A percentile compares a stretch with the other conserved stretches of the same genome.
These are phyloP conservation scores for Nakaseomyces delphensis DNA, from an alignment of 1,139 yeast genomes.

Conservation along the genomic window DNA sequence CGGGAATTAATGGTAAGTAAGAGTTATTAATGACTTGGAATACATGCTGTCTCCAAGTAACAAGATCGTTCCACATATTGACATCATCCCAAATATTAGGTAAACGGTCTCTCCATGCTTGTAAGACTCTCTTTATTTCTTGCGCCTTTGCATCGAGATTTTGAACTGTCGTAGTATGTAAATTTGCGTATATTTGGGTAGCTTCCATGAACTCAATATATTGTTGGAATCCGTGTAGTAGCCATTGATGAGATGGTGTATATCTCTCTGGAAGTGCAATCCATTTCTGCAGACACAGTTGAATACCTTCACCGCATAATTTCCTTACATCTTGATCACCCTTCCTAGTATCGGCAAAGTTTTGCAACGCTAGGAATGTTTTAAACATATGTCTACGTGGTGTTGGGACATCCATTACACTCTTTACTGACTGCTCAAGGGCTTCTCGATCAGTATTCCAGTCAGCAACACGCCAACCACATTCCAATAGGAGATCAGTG, in stretches of 20 bases:
- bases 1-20: conserved; percentile 86
- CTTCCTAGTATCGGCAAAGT: conserved; percentile 84
- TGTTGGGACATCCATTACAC: conserved; percentile 97
- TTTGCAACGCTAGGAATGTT: conserved; percentile 86
- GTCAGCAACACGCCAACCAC: conserved; percentile 99
- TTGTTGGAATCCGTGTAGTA: conserved; percentile 92
- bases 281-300: conserved; percentile 88
- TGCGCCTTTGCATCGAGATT: conserved; percentile 88
- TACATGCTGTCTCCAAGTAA: conserved; percentile 98
- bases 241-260: conserved; percentile 79
- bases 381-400: conserved; percentile 94
- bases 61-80: conserved; percentile 93
- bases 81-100: conserved; percentile 98
- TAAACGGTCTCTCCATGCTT: conserved; percentile 95
- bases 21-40: conserved; percentile 94
- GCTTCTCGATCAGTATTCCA: conserved; percentile 97
- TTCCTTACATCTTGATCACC: conserved; percentile 71
- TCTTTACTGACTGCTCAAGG: conserved; percentile 84
- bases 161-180: conserved; percentile 84
- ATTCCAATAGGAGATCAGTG: conserved; percentile 84
- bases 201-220: conserved; percentile 98
- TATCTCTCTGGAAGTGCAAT: conserved; percentile 73
- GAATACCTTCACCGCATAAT: conserved; percentile 93
- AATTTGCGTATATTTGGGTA: conserved; percentile 81
- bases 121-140: conserved; percentile 86